Evolutionary conservation across 176 grass and related monocot species (phyloP), one percentile per base, ranked within the genome.

Genomic region (Paspalum notatum): DNA sequence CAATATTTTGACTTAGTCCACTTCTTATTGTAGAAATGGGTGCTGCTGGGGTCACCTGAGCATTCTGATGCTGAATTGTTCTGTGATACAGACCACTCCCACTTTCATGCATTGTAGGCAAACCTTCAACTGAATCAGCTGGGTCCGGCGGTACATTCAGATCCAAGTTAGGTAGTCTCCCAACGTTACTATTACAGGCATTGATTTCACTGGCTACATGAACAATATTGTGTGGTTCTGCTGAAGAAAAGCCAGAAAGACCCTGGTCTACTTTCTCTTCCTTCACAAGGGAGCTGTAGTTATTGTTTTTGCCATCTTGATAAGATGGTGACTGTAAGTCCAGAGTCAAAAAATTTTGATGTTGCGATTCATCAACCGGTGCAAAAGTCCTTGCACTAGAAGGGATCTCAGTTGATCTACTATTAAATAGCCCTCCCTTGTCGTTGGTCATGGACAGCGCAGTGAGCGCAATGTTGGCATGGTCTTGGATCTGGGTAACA

Each of bases 81-180:
- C 14, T 74, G 25, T 74, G 74, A 79, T 53, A 66, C 41, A 53
- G 11, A 16, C 14, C 75, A 51, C 9, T 79, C 17, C 26, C 20
- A 15, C 62, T 73, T 71, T 52, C 64, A 27, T 65, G 57, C 66
- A 82, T 65, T 76, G 43, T 51, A 82, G 78, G 49, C 65, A 85
- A 66, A 37, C 72, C 50, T 77, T 82, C 77, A 76, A 50, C 26
- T 13, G 50, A 80, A 72, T 85, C 83, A 73, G 1, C 27, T 22
- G 83, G 72, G 49, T 89, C 57, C 26, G 48, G 68, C 43, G 72
- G 44, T 18, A 85, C 66, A 85, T 89, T 89, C 18, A 89, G 83
- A 82, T 89, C 87, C 72, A 89, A 85, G 26, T 77, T 85, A 38
- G 83, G 74, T 32, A 89, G 49, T 73, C 76, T 85, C 6, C 72